Evolutionary conservation across 2,329 filamentous ascomycete genomes (phyloP).

Genomic region (Sclerotinia sclerotiorum): DNA sequence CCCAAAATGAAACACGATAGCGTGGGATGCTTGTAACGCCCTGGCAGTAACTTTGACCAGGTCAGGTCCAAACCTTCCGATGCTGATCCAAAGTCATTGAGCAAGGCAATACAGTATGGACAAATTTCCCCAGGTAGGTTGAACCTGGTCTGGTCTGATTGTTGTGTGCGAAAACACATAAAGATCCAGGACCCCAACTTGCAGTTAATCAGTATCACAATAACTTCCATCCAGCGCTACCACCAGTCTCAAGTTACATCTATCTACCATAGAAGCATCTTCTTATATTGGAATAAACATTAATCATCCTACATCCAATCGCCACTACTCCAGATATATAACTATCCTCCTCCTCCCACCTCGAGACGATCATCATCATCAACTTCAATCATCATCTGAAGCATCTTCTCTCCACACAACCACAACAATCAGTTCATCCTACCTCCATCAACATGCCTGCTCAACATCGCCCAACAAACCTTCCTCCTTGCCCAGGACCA

Average conservation of each 20-base stretch:
- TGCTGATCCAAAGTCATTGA: constrained; percentile 22
- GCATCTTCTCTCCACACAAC: not conserved
- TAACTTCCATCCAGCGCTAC: constrained; percentile 18
- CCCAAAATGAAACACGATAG: constrained; percentile 40
- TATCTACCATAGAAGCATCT: constrained; percentile 17
- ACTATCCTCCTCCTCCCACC: constrained; percentile 12
- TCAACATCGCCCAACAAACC: constrained; percentile 55
- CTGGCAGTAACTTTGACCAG: constrained; percentile 24
- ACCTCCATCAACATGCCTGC: constrained; percentile 49
- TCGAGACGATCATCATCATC: constrained; percentile 19
- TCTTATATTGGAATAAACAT: constrained; percentile 19
- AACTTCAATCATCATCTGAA: constrained; percentile 19
- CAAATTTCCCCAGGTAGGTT: constrained; percentile 25
- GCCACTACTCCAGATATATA: constrained; percentile 21
- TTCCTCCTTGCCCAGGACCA: constrained; percentile 64
- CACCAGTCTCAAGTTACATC: constrained; percentile 19
- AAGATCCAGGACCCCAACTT: constrained; percentile 24
- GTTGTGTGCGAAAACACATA: constrained; percentile 21
- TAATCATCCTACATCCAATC: constrained; percentile 4
- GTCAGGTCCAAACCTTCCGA: constrained; percentile 21
- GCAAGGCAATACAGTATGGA: constrained; percentile 11
- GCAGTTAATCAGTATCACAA: constrained; percentile 14
- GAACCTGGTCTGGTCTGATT: constrained; percentile 20
- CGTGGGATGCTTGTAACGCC: constrained; percentile 37
- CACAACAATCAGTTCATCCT: constrained; percentile 8